Base-by-base conservation (phyloP, 345 rosid genomes). In the Gossypium thurberi region DNA sequence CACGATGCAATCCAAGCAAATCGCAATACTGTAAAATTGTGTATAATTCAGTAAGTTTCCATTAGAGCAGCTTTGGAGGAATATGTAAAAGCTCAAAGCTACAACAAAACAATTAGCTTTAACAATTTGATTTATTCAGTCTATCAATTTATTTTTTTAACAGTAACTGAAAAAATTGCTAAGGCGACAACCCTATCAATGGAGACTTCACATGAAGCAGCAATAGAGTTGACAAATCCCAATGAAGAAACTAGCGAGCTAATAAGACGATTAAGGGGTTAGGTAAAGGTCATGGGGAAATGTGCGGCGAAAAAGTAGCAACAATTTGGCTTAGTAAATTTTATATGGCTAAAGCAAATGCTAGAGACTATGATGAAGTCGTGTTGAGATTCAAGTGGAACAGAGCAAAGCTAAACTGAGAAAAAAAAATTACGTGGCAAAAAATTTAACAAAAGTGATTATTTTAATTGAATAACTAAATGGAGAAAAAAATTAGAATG, bases 291-390 rank as follows among this genome's bases (percentile, higher is more conserved):
- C 94, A 0, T 87, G 96, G 96, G 96, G 0, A 89, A 88, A 71
- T 92, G 98, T 96, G 98, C 93, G 0, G 96, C 98, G 0, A 96
- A 92, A 93, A 82, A 66, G 98, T 94, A 2, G 87, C 89, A 1
- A 76, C 94, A 69, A 91, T 93, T 4, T 93, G 97, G 97, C 86
- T 90, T 0, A 97, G 98, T 21, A 93, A 96, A 15, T 90, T 93
- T 78, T 88, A 90, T 20, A 89, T 91, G 1, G 96, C 93, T 0
- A 93, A 90, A 70, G 88, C 90, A 0, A 94, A 94, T 2, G 98
- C 97, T 44, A 85, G 88, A 79, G 98, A 93, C 1, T 93, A 90
- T 67, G 98, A 90, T 51, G 90, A 84, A 10, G 97, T 97, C 1
- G 97, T 97, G 25, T 83, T 89, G 58, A 63, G 93, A 57, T 93